phyloP scores from a whole-genome alignment of 164 flowering plant species.

The Vitis riparia region DNA sequence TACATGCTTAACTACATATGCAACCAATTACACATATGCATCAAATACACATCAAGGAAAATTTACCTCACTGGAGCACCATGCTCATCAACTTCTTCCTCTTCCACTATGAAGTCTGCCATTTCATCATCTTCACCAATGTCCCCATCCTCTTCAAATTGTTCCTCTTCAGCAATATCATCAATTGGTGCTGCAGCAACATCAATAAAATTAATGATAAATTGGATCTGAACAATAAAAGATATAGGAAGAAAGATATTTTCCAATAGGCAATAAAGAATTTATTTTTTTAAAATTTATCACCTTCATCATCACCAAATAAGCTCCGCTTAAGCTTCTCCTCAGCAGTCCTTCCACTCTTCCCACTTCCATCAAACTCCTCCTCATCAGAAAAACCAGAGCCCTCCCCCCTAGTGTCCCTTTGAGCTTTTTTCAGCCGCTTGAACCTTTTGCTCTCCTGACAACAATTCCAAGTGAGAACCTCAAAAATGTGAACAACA shows the following conservation, averaged over 20 bases:
- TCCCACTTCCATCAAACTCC: constrained; percentile 57
- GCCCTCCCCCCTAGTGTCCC: constrained; percentile 54
- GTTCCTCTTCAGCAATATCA: constrained; percentile 87
- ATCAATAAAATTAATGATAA: constrained; percentile 1
- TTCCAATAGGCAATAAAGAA: too few relatives aligned
- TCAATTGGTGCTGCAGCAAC: constrained; percentile 49
- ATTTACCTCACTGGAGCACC: constrained; percentile 74
- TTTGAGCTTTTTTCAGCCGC: constrained; percentile 81
- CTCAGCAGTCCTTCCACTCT: constrained; percentile 68
- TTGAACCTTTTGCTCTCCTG: constrained; percentile 83
- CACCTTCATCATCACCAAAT: constrained; percentile 89
- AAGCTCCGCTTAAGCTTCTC: constrained; percentile 76
- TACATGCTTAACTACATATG: not conserved
- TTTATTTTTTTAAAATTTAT: not conserved
- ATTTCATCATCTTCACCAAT: constrained; percentile 92
- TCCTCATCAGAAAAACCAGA: constrained; percentile 76
- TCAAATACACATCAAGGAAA: not conserved
- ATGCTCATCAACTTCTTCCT: constrained; percentile 79
- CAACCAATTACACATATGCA: not conserved
- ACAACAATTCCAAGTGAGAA: constrained; percentile 10
- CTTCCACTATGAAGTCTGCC: constrained; percentile 94
- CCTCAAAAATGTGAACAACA: not conserved
- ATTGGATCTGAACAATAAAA: not conserved
- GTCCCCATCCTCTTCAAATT: constrained; percentile 71
- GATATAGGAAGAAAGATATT: not conserved